Base-by-base conservation (phyloP, 2,329 filamentous ascomycete genomes). In the Pseudogymnoascus sp. region DNA sequence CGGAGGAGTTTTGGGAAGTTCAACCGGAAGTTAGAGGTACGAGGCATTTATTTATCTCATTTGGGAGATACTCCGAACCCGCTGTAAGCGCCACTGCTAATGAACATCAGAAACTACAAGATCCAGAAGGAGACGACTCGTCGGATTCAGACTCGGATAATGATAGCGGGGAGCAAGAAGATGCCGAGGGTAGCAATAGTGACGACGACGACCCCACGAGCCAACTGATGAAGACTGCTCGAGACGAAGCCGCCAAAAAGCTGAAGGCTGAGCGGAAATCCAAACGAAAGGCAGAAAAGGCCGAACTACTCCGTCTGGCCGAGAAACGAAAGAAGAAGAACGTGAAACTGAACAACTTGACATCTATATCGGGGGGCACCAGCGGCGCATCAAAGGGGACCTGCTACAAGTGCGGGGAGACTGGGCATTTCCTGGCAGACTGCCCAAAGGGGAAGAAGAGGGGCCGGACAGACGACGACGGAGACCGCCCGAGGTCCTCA, bases 311-410 rank as follows among this genome's bases (percentile, higher is more conserved):
- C 66, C 78, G 84, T 67, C 73, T 87, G 16, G 82, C 84, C 6
- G 82, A 84, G 44, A 81, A 82, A 71, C 78, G 85, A 50, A 82
- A 84, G 69, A 85, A 85, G 73, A 88, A 87, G 72, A 84, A 88
- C 63, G 79, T 90, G 61, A 87, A 87, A 65, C 75, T 91, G 63
- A 88, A 88, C 70, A 79, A 79, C 23, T 72, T 87, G 63, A 81
- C 79, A 4, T 87, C 85, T 1, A 84, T 90, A 56, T 89, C 87
- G 64, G 78, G 78, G 64, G 78, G 78, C 40, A 73, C 74, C 42
- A 72, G 73, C 66, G 73, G 70, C 65, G 63, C 67, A 67, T 63
- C 69, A 67, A 65, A 73, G 68, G 74, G 73, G 68, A 44, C 67
- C 53, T 90, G 88, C 72, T 84, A 82, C 73, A 80, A 76, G 16